Evolutionary conservation across 768 basidiomycete species (phyloP), one percentile per base, ranked within the genome.

Genomic region (Leccinum imitatum): DNA sequence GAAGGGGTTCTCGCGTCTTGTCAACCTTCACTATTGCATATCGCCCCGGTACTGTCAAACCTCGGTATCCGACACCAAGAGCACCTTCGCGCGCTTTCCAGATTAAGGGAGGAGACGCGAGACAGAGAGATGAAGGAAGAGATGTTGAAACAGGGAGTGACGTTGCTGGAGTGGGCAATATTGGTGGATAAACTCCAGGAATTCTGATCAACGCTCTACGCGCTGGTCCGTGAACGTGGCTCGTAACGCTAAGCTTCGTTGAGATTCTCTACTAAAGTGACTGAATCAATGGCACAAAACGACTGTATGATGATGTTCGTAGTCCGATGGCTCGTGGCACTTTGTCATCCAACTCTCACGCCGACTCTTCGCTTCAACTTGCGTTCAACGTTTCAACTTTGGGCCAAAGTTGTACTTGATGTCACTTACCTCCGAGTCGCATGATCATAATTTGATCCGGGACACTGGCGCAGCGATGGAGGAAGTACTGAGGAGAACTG

Each of bases 101-200:
- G 81, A 57, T 71, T 91, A 61, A 82, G 81, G 39, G 86, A 87
- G 57, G 85, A 83, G 60, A 90, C 85, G 21, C 73, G 89, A 62
- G 84, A 91, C 70, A 75, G 83, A 59, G 87, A 90, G 69, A 78
- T 91, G 51, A 87, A 80, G 71, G 86, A 87, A 65, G 86, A 85
- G 63, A 89, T 87, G 56, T 67, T 91, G 72, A 82, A 75, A 67
- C 76, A 82, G 65, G 89, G 89, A 1, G 77, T 91, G 54, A 89
- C 87, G 1, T 79, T 89, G 8, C 77, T 91, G 74, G 89, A 91
- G 65, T 91, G 89, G 89, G 89, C 89, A 21, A 87, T 90, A 66
- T 76, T 91, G 65, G 71, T 91, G 59, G 89, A 91, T 71, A 83
- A 76, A 67, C 69, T 89, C 62, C 82, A 81, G 62, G 75, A 67